Conservation (phyloP, 202 grass and related monocot species). For the Panicum hallii region DNA sequence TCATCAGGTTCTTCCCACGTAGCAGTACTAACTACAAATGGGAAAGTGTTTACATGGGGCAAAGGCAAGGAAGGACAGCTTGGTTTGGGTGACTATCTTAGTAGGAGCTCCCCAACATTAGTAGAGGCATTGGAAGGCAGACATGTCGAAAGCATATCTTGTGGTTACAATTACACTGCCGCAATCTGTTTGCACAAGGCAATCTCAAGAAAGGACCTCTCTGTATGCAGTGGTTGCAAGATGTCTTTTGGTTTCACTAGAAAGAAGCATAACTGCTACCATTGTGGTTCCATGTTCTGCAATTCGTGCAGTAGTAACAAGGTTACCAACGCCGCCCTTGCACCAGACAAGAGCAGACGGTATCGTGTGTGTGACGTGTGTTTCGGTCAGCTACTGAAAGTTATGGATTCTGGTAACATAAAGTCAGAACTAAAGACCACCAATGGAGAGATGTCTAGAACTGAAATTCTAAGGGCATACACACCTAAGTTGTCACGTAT, state of each 20-base stretch:
- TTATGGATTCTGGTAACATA: slow-evolving; percentile 44
- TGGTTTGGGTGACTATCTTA: slow-evolving; percentile 76
- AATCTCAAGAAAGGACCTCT: slow-evolving; percentile 85
- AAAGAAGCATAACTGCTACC: slow-evolving; percentile 94
- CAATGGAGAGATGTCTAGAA: slow-evolving; percentile 57
- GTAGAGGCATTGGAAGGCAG: slow-evolving; percentile 76
- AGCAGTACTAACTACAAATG: slow-evolving; percentile 64
- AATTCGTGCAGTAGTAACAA: slow-evolving; percentile 82
- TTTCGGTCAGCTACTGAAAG: slow-evolving; percentile 63
- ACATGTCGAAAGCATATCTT: slow-evolving; percentile 82
- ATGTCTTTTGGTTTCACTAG: slow-evolving; percentile 82
- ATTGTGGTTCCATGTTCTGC: slow-evolving; percentile 90
- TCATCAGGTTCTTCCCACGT: slow-evolving; percentile 86
- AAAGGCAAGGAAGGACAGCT: slow-evolving; percentile 84
- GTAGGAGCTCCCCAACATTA: slow-evolving; percentile 72
- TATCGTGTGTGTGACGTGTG: slow-evolving; percentile 82
- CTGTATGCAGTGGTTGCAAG: slow-evolving; percentile 73
- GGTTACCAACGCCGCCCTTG: slow-evolving; percentile 62
- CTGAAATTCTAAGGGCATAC: slow-evolving; percentile 61
- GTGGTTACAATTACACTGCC: slow-evolving; percentile 82
- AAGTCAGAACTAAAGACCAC: slow-evolving; percentile 42
- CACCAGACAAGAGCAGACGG: slow-evolving; percentile 71
- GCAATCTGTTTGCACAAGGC: slow-evolving; percentile 82
- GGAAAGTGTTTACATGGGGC: slow-evolving; percentile 94
- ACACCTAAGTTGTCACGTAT: slow-evolving; percentile 75